Evolutionary conservation across 257 asterid genomes (phyloP), one percentile per base, ranked within the genome.

Genomic region (Paraleonurus japonicus): DNA sequence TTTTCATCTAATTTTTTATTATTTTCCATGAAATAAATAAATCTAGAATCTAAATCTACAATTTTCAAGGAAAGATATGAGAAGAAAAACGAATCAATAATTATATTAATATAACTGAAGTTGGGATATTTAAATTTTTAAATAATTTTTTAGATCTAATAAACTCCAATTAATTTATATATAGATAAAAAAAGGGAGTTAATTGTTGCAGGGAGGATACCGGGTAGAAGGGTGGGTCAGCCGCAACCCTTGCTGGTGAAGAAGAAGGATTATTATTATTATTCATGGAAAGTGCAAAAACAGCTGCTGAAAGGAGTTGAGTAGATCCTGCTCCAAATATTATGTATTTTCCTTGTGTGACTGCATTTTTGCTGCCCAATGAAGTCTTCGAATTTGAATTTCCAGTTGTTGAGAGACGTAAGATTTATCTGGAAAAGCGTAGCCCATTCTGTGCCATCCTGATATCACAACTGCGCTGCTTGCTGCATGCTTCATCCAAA

Each of bases 361-460:
- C n/a, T 20, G 96, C 95, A 60, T 89, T 91, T 60, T 67, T 74
- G 86, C 81, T 1, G 73, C 11, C 15, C 50, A 48, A 58, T 91
- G 96, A 15, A 86, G 45, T 32, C 43, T 69, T 12, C 84, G 81
- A 11, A 91, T 83, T 57, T 65, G 78, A 6, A 24, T 61, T 3
- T 74, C 81, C 26, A 91, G 95, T 58, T 80, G 76, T 3, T 47
- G 67, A 10, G 96, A 91, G 72, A 82, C 30, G 51, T 0, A 15
- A n/a, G 85, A 15, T 0, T 20, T 0, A 48, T 78, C 85, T 3
- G 66, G 13, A 22, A 75, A 91, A 0, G 0, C 0, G 67, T 92
- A 89, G 71, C 95, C 80, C 97, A 92, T 89, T 71, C 97, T 71
- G 67, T 89, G 97, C 96, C 97, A 91, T 7, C 96, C 97, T 28